Evolutionary conservation across 257 asterid species (phyloP).

Genomic region (Anisodus tanguticus): DNA sequence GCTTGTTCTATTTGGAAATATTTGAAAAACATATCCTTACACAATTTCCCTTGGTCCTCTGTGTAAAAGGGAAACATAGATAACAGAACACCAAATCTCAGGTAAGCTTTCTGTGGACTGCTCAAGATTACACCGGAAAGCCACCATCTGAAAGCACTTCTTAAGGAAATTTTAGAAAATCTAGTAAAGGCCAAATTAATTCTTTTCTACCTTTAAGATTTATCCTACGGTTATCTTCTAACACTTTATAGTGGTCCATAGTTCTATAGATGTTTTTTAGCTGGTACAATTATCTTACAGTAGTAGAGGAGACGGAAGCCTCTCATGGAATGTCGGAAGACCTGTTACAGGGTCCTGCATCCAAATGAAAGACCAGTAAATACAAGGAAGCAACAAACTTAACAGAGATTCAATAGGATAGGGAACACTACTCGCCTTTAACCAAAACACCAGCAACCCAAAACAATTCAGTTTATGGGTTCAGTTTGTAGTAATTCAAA

Average conservation of each 20-base stretch:
- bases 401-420: background rate
- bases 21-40: background rate
- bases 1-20: constrained; percentile 2
- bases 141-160: constrained; percentile 11
- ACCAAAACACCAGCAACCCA: background rate
- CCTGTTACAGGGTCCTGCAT: constrained; percentile 95
- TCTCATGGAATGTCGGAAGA: constrained; percentile 87
- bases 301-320: constrained; percentile 77
- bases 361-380: constrained; percentile 37
- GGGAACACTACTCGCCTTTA: background rate
- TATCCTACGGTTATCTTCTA: constrained; percentile 15
- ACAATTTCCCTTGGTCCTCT: background rate
- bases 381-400: constrained; percentile 12
- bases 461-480: constrained; percentile 15
- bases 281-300: constrained; percentile 60
- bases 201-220: background rate
- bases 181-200: background rate
- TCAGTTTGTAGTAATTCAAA: background rate
- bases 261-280: constrained; percentile 30
- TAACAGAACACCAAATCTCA: background rate
- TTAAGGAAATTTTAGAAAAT: background rate
- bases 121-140: background rate
- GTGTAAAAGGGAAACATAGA: background rate
- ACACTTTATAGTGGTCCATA: background rate
- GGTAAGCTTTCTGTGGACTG: background rate